A percentile compares a stretch with the other conserved stretches of the same genome.
Evolutionary conservation across 164 flowering plant species (phyloP).

Genomic region (Dillenia suffruticosa): DNA sequence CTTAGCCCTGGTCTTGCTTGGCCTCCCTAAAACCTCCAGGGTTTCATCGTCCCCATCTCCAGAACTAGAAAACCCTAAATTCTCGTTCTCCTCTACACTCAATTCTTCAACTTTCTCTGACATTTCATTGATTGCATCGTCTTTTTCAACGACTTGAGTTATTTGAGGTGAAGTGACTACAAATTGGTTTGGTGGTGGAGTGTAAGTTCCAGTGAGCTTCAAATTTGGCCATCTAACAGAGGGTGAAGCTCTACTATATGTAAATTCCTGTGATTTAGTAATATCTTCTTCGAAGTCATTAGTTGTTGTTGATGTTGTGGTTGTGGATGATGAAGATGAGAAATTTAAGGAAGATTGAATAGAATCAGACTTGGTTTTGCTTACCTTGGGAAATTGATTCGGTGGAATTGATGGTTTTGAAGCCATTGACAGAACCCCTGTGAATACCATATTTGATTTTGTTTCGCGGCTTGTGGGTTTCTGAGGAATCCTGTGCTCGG

Average conservation of each 20-base stretch:
- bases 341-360: neutral
- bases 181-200: constrained; percentile 16
- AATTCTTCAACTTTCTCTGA: too few relatives aligned
- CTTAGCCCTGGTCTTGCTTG: constrained; percentile 54
- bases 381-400: too few relatives aligned
- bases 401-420: too few relatives aligned
- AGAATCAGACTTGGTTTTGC: too few relatives aligned
- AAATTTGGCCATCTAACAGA: constrained; percentile 82
- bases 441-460: too few relatives aligned
- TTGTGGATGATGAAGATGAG: constrained; percentile 6
- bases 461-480: too few relatives aligned
- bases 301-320: neutral
- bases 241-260: constrained; percentile 73
- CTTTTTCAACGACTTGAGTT: constrained; percentile 13
- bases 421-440: too few relatives aligned
- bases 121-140: neutral
- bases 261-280: constrained; percentile 27
- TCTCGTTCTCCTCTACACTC: neutral
- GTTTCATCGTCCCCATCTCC: constrained; percentile 27
- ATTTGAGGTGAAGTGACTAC: constrained; percentile 1
- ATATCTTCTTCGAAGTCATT: neutral
- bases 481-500: too few relatives aligned
- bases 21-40: constrained; percentile 40
- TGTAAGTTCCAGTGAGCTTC: constrained; percentile 31
- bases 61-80: neutral